Conservation (phyloP, 139 green algal species). For the Volvox africanus region DNA sequence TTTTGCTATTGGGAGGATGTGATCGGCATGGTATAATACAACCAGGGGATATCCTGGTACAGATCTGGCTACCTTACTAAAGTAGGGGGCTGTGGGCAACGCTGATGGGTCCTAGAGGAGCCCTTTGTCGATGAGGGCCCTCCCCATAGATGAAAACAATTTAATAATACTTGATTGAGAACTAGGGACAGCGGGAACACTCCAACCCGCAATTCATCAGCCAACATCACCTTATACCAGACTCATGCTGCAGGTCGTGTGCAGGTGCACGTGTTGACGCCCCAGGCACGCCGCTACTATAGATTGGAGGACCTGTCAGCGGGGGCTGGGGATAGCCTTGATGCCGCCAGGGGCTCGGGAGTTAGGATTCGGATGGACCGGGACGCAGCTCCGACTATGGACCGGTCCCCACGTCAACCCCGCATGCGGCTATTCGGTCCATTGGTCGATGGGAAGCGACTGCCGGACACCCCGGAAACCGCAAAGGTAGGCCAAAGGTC, state of each 20-base stretch:
- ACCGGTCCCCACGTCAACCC: too few relatives aligned
- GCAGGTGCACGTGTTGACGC: slow-evolving; percentile 56
- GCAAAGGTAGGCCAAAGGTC: neutral
- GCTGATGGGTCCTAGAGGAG: neutral
- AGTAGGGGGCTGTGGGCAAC: too few relatives aligned
- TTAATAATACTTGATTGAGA: too few relatives aligned
- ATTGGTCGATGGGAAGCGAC: neutral
- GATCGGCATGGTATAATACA: too few relatives aligned
- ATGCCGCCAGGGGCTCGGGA: neutral
- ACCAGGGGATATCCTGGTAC: too few relatives aligned
- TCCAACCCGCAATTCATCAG: too few relatives aligned
- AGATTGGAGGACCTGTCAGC: slow-evolving; percentile 48
- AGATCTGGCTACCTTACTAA: too few relatives aligned
- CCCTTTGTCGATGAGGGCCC: neutral
- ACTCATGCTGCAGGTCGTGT: slow-evolving; percentile 5
- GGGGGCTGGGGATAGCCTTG: neutral
- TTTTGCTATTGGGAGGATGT: too few relatives aligned
- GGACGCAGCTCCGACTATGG: neutral
- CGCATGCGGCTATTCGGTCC: slow-evolving; percentile 2
- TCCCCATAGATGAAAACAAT: too few relatives aligned
- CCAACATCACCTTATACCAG: too few relatives aligned
- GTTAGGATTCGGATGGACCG: neutral
- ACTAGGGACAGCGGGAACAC: neutral
- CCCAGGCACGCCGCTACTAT: slow-evolving; percentile 51
- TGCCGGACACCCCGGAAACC: slow-evolving; percentile 11